phyloP scores from a whole-genome alignment of 345 rosid species.

The Odontarrhena argentea region DNA sequence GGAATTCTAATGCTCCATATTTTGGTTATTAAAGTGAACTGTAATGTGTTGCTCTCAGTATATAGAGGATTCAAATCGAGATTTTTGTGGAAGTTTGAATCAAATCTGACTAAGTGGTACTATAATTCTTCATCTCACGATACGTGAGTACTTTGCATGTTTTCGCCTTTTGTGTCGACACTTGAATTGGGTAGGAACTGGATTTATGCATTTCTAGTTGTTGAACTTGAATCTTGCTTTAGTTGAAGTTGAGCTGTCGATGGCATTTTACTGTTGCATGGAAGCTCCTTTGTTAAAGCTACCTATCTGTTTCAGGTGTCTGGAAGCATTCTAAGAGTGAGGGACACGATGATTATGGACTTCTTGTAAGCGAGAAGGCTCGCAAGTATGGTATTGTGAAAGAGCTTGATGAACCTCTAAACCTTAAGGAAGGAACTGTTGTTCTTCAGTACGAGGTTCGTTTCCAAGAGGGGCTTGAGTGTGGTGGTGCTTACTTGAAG shows the following conservation, averaged over 20 bases:
- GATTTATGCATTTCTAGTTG: neutral
- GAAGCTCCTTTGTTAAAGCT: constrained; percentile 34
- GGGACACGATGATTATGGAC: constrained; percentile 87
- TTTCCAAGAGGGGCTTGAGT: constrained; percentile 79
- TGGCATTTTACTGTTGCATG: neutral
- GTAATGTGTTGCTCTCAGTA: constrained; percentile 4
- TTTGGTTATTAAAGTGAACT: constrained; percentile 8
- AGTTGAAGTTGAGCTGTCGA: constrained; percentile 6
- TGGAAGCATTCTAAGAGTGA: constrained; percentile 83
- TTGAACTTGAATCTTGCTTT: neutral
- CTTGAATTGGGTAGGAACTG: neutral
- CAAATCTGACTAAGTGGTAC: constrained; percentile 11
- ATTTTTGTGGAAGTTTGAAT: neutral
- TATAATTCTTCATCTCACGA: neutral
- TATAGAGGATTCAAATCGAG: constrained; percentile 13
- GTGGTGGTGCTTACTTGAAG: constrained; percentile 88
- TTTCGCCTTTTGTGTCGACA: neutral
- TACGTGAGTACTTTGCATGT: neutral
- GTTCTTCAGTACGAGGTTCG: constrained; percentile 83
- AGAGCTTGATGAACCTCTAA: constrained; percentile 59
- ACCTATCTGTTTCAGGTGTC: constrained; percentile 49
- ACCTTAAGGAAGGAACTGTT: constrained; percentile 67
- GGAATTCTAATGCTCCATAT: neutral
- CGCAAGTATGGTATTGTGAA: constrained; percentile 79
- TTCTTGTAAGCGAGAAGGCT: constrained; percentile 79